phyloP scores from a whole-genome alignment of 768 basidiomycete genomes.

The Suillus decipiens region DNA sequence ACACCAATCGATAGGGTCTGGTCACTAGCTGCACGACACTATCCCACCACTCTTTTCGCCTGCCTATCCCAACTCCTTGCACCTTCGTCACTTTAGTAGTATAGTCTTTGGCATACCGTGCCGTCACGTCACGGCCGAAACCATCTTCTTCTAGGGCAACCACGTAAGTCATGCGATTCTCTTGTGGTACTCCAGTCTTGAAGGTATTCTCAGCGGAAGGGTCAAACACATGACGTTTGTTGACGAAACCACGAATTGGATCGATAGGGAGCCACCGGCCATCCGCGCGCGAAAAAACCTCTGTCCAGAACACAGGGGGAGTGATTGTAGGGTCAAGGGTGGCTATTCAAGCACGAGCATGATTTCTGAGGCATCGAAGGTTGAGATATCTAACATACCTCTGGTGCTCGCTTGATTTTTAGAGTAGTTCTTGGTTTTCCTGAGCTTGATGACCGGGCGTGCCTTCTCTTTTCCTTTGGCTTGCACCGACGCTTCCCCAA shows the following conservation, averaged over 20 bases:
- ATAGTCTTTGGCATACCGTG: conserved; percentile 83
- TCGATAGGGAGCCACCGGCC: conserved; percentile 92
- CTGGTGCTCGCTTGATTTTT: conserved; percentile 38
- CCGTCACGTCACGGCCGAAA: conserved; percentile 87
- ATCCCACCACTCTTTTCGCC: conserved; percentile 86
- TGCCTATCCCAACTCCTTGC: conserved; percentile 61
- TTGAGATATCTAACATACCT: conserved; percentile 10
- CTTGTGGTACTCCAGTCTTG: conserved; percentile 34
- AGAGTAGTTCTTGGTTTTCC: conserved; percentile 55
- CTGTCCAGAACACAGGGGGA: conserved; percentile 94
- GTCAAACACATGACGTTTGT: conserved; percentile 81
- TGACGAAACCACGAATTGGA: conserved; percentile 77
- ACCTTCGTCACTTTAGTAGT: conserved; percentile 77
- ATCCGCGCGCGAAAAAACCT: conserved; percentile 93
- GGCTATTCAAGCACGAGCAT: conserved; percentile 24
- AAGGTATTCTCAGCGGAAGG: conserved; percentile 44
- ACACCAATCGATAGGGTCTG: conserved; percentile 82
- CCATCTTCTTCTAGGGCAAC: conserved; percentile 95
- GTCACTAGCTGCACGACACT: conserved; percentile 60
- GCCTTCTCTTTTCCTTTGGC: conserved; percentile 62
- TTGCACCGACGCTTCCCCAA: conserved; percentile 29
- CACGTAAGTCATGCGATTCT: conserved; percentile 93
- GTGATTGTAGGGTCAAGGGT: conserved; percentile 54
- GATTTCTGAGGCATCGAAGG: neutral
- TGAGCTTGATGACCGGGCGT: conserved; percentile 55